These are phyloP conservation scores for Tylopilus felleus DNA, from an alignment of 768 basidiomycete genomes.

Conservation along the genomic window DNA sequence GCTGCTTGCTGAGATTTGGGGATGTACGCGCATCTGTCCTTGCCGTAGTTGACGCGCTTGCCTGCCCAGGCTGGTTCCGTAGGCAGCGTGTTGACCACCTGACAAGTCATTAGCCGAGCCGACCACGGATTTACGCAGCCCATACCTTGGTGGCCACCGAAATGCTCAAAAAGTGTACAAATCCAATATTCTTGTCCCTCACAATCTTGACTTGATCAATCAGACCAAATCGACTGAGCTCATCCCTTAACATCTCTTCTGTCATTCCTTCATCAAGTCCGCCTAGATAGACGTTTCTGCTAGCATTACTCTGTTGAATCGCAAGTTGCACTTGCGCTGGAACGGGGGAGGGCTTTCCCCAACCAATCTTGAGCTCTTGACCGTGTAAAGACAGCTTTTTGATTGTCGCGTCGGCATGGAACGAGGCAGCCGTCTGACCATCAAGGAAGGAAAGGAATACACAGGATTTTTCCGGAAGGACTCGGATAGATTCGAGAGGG, in stretches of 20 bases:
- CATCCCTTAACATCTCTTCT: constrained; percentile 89
- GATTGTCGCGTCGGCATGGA: constrained; percentile 95
- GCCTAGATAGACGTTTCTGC: constrained; percentile 94
- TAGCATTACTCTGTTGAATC: constrained; percentile 89
- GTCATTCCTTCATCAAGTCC: constrained; percentile 87
- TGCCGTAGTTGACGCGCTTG: constrained; percentile 96
- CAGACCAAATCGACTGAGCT: constrained; percentile 87
- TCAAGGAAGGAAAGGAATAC: constrained; percentile 99
- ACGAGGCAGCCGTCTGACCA: constrained; percentile 86
- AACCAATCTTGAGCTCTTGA: constrained; percentile 97
- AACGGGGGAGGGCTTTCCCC: constrained; percentile 93
- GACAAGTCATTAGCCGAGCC: constrained; percentile 2
- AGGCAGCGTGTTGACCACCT: constrained; percentile 94
- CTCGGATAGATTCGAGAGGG: constrained; percentile 90
- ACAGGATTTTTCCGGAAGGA: constrained; percentile 95
- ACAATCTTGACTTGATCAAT: constrained; percentile 99
- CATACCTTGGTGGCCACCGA: constrained; percentile 89
- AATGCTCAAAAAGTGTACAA: constrained; percentile 97
- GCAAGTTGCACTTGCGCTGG: constrained; percentile 83
- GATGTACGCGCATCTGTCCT: constrained; percentile 97
- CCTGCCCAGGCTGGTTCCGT: constrained; percentile 92
- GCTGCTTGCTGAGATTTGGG: constrained; percentile 93
- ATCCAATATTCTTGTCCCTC: constrained; percentile 97
- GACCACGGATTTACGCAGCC: constrained; percentile 6
- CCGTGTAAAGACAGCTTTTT: constrained; percentile 92